phyloP scores from a whole-genome alignment of 805 yeast species.

The Saturnispora ahearnii region DNA sequence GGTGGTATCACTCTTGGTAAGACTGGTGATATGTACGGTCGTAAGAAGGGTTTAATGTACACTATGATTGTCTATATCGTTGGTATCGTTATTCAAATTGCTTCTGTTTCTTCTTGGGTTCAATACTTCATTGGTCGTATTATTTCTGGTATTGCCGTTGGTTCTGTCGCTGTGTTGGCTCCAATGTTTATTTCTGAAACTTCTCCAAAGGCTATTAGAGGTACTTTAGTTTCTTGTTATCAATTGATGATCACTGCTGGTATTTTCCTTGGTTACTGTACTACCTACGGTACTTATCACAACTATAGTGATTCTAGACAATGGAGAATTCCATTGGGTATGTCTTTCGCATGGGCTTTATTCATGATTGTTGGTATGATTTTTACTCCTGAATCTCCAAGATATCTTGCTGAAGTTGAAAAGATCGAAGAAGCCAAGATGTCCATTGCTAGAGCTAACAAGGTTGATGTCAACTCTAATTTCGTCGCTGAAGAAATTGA shows the following conservation, averaged over 20 bases:
- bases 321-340: slow-evolving; percentile 59
- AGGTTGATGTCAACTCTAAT: slow-evolving; percentile 42
- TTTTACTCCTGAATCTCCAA: slow-evolving; percentile 63
- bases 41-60: slow-evolving; percentile 47
- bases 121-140: slow-evolving; percentile 59
- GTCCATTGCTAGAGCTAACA: slow-evolving; percentile 52
- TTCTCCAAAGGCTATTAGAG: slow-evolving; percentile 63
- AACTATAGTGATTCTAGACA: slow-evolving; percentile 40
- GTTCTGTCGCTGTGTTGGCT: slow-evolving; percentile 42
- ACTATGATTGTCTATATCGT: slow-evolving; percentile 49
- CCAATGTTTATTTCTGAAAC: slow-evolving; percentile 60
- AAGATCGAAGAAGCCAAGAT: slow-evolving; percentile 44
- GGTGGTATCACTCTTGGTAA: slow-evolving; percentile 58
- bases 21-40: slow-evolving; percentile 50
- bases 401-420: slow-evolving; percentile 46
- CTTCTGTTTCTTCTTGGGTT: slow-evolving; percentile 47
- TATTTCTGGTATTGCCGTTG: slow-evolving; percentile 48
- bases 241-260: slow-evolving; percentile 65
- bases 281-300: slow-evolving; percentile 53
- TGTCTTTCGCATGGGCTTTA: slow-evolving; percentile 44
- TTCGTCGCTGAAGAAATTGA: slow-evolving; percentile 45
- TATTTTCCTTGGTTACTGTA: slow-evolving; percentile 62
- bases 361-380: slow-evolving; percentile 42
- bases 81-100: slow-evolving; percentile 54
- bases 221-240: slow-evolving; percentile 59